phyloP scores from a whole-genome alignment of 2,329 filamentous ascomycete genomes.

The Trichoderma cornu-damae region DNA sequence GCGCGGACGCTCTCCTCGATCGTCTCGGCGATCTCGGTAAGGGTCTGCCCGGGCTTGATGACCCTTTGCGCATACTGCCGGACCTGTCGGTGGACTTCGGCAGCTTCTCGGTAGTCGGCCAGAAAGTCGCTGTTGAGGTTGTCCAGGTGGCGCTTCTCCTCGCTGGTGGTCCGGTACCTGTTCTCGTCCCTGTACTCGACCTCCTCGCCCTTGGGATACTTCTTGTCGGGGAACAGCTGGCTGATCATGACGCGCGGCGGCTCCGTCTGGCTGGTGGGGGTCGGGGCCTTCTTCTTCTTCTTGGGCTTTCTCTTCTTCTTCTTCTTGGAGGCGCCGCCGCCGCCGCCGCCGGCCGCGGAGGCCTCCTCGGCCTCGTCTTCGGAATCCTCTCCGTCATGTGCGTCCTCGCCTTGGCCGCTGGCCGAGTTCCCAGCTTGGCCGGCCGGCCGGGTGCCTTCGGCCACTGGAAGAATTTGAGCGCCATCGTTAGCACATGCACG shows the following conservation, averaged over 20 bases:
- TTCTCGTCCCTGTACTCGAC: slow-evolving; percentile 75
- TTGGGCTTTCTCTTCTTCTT: slow-evolving; percentile 78
- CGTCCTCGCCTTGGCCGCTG: slow-evolving; percentile 36
- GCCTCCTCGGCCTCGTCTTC: slow-evolving; percentile 50
- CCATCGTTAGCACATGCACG: neutral
- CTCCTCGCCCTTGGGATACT: slow-evolving; percentile 72
- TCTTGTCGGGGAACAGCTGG: slow-evolving; percentile 65
- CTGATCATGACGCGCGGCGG: slow-evolving; percentile 69
- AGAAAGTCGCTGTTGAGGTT: slow-evolving; percentile 77
- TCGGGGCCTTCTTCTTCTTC: slow-evolving; percentile 72
- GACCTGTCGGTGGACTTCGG: slow-evolving; percentile 86
- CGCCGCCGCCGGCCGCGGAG: slow-evolving; percentile 32
- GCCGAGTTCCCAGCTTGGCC: slow-evolving; percentile 39
- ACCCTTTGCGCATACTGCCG: slow-evolving; percentile 75
- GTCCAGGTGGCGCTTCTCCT: slow-evolving; percentile 79
- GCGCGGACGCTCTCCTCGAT: slow-evolving; percentile 79
- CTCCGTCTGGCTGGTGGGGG: slow-evolving; percentile 65
- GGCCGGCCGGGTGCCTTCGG: slow-evolving; percentile 37
- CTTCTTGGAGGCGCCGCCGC: slow-evolving; percentile 36
- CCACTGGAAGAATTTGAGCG: slow-evolving; percentile 26
- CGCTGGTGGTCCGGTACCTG: slow-evolving; percentile 68
- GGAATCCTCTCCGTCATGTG: slow-evolving; percentile 43
- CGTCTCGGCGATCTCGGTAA: slow-evolving; percentile 80
- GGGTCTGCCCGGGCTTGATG: slow-evolving; percentile 73
- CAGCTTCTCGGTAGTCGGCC: slow-evolving; percentile 73